Conservation (phyloP, 73 alveolate species). For the Effrenium voratum region DNA sequence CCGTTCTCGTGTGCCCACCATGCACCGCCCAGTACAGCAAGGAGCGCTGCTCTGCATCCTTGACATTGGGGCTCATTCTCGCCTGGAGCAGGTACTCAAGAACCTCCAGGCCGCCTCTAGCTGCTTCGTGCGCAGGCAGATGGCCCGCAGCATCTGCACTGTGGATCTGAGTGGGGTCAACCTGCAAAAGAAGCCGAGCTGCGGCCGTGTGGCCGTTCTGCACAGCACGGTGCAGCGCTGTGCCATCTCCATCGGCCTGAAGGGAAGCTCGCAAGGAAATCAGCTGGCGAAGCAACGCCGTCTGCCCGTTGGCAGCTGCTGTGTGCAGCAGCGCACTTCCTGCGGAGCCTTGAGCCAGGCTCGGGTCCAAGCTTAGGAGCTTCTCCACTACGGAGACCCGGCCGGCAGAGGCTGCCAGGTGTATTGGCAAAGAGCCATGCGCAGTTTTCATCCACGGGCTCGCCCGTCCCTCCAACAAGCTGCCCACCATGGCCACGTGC, state of each 20-base stretch:
- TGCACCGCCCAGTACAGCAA: constrained; percentile 46
- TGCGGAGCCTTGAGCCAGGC: constrained; percentile 20
- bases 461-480: constrained; percentile 11
- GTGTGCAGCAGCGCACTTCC: background rate
- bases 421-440: background rate
- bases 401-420: constrained; percentile 59
- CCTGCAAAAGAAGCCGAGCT: background rate
- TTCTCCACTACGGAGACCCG: background rate
- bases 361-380: background rate
- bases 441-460: background rate
- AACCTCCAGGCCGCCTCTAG: constrained; percentile 30
- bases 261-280: background rate
- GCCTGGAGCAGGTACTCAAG: constrained; percentile 12
- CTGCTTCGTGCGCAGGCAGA: constrained; percentile 51
- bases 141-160: background rate
- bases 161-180: background rate
- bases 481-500: background rate
- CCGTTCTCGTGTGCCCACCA: constrained; percentile 31
- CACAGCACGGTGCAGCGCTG: constrained; percentile 10
- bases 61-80: background rate
- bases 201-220: constrained; percentile 56
- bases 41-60: background rate
- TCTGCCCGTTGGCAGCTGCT: constrained; percentile 67
- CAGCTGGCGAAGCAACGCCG: background rate
- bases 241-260: constrained; percentile 53